Evolutionary conservation across 2,329 filamentous ascomycete genomes (phyloP), one percentile per base, ranked within the genome.

Genomic region (Botrytis hyacinthi): DNA sequence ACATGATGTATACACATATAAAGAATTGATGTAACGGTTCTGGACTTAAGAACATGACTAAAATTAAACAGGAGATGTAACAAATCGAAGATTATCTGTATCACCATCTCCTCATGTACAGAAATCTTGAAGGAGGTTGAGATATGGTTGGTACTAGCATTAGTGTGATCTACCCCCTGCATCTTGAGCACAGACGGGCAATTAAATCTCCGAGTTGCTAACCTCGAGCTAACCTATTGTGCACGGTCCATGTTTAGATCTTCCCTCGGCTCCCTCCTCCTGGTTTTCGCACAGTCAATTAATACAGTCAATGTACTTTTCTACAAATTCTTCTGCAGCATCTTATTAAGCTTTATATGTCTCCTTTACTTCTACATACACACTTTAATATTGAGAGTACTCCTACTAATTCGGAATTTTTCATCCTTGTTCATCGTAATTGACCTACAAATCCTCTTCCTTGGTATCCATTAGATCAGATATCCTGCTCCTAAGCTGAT

Each of bases 331-430:
- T 57, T 57, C 16, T 29, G 3, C 5, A 57, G 14, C n/a, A 57
- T 18, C 5, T 29, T 29, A 8, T 8, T 3, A 16, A 29, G 3
- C 1, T 29, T 8, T 14, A 14, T 0, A 29, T 9, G 14, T 29
- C 14, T 57, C 16, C n/a, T 29, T 29, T 2, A 2, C 3, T 29
- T 12, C 26, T 8, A 16, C 12, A 29, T 18, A 29, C 14, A 29
- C 6, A 18, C 12, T n/a, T 29, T 29, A 54, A 29, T 1, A 29
- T n/a, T 18, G 26, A n/a, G 22, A 26, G 2, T 1, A 62, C 2
- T 3, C 0, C 16, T n/a, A 14, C 14, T 9, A 1, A 29, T 18
- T 8, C 29, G 10, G 14, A 18, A 9, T n/a, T 42, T 37, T n/a
- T 2, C 12, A 16, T 18, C 18, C 60, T 3, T 37, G 4, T 62